Conservation (phyloP, 116 monocot genomes). For the Papilionanthe hybrid region DNA sequence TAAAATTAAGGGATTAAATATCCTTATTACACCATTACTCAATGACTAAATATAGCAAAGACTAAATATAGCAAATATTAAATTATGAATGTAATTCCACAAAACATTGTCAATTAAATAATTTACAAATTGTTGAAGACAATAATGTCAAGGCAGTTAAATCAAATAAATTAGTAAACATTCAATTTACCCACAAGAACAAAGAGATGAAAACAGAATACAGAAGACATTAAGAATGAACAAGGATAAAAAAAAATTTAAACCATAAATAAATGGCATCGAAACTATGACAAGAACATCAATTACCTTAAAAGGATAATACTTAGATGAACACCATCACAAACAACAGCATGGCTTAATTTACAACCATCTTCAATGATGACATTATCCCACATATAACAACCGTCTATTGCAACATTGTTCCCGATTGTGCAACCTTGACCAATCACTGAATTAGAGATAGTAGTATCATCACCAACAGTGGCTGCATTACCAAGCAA, state of each 20-base stretch:
- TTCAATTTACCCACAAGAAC: not conserved
- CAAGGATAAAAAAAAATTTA: no score
- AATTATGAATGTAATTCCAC: no score
- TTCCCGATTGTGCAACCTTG: constrained; percentile 65
- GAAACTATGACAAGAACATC: not conserved
- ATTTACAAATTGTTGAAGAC: not conserved
- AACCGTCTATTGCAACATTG: constrained; percentile 82
- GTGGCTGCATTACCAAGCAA: constrained; percentile 61
- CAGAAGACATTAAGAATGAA: constrained; percentile 1
- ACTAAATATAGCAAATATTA: no score
- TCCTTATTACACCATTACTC: no score
- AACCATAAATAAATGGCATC: not conserved
- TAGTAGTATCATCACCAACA: constrained; percentile 54
- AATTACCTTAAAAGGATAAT: constrained; percentile 90
- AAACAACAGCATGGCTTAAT: constrained; percentile 72
- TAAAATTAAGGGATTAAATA: no score
- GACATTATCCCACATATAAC: constrained; percentile 91
- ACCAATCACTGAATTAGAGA: constrained; percentile 81
- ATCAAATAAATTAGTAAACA: not conserved
- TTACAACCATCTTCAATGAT: constrained; percentile 91
- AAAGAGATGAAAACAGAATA: not conserved
- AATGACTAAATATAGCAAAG: no score
- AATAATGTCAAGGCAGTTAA: not conserved
- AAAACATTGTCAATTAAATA: not conserved
- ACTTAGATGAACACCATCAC: constrained; percentile 84